These are phyloP conservation scores for Cetraspora pellucida DNA, from an alignment of 192 early-diverging fungal species.

Conservation along the genomic window DNA sequence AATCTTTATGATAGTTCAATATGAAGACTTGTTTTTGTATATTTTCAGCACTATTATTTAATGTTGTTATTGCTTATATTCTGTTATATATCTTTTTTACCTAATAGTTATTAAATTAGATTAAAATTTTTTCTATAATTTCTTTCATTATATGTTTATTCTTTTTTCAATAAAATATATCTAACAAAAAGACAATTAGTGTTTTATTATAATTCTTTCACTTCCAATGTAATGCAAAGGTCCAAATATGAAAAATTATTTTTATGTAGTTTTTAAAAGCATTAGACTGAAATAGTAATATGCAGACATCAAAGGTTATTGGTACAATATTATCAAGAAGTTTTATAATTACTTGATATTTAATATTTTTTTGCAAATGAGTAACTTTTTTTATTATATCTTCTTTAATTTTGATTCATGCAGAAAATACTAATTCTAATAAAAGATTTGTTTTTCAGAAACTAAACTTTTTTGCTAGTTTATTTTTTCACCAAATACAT, in stretches of 20 bases:
- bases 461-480: background rate
- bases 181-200: background rate
- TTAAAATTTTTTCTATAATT: too few relatives aligned
- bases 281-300: background rate
- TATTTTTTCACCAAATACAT: background rate
- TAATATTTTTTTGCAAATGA: background rate
- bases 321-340: constrained; percentile 12
- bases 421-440: background rate
- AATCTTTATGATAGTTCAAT: too few relatives aligned
- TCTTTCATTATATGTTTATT: too few relatives aligned
- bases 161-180: too few relatives aligned
- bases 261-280: background rate
- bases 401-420: background rate
- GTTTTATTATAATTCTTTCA: constrained; percentile 17
- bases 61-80: background rate
- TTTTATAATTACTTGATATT: background rate
- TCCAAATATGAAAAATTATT: background rate
- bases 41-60: background rate
- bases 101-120: background rate
- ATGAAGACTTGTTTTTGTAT: background rate
- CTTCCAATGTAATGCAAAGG: background rate
- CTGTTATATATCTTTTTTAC: background rate
- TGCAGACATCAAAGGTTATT: background rate
- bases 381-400: constrained; percentile 3
- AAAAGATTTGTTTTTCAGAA: background rate